Evolutionary conservation across 2,329 filamentous ascomycete species (phyloP).

Genomic region (Cladosporium sp.): DNA sequence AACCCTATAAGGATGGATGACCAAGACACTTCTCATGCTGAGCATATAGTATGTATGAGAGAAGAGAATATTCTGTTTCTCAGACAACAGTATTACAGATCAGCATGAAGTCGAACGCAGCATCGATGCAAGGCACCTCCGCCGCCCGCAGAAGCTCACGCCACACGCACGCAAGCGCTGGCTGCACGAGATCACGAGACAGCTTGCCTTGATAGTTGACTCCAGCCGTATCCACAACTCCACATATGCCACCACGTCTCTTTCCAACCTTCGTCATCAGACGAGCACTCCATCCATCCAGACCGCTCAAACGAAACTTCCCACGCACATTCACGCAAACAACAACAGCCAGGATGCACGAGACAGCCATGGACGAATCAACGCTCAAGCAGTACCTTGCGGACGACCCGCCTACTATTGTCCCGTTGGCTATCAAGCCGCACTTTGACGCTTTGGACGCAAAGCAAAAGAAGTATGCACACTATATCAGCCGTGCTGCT

Average conservation of each 20-base stretch:
- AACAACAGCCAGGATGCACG: conserved; percentile 22
- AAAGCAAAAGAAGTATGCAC: conserved; percentile 58
- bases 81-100: neutral
- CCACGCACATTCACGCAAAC: neutral
- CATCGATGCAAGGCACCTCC: conserved; percentile 8
- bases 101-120: neutral
- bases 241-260: conserved; percentile 15
- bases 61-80: no score
- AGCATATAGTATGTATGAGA: no score
- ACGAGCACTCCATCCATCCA: conserved; percentile 5
- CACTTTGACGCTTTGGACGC: conserved; percentile 80
- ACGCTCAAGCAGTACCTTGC: conserved; percentile 73
- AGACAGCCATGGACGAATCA: conserved; percentile 43
- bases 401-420: conserved; percentile 84
- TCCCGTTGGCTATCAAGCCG: conserved; percentile 84
- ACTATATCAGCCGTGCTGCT: conserved; percentile 64
- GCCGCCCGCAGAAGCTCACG: conserved; percentile 9
- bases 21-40: neutral
- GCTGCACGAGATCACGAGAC: conserved; percentile 5
- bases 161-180: neutral
- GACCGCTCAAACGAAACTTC: neutral
- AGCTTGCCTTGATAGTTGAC: conserved; percentile 1
- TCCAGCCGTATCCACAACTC: neutral
- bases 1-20: neutral
- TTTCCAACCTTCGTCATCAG: conserved; percentile 8